phyloP scores from a whole-genome alignment of 2,329 filamentous ascomycete species.

The Cordyceps pruinosa region DNA sequence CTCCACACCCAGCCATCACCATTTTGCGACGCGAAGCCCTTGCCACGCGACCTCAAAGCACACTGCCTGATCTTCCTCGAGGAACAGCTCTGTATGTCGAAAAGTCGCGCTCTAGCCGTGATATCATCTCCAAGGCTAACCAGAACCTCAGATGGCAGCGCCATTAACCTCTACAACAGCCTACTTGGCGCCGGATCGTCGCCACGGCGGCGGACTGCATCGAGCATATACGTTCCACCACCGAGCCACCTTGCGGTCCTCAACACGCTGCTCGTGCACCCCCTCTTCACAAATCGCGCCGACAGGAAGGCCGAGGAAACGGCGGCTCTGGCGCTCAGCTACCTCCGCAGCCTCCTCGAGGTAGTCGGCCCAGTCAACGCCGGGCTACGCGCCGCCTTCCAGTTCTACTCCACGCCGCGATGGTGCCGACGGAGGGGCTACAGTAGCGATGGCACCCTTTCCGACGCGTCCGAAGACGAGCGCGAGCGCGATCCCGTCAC shows the following conservation, averaged over 20 bases:
- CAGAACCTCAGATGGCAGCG: constrained; percentile 26
- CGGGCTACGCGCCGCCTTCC: constrained; percentile 65
- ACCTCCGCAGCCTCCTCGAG: constrained; percentile 60
- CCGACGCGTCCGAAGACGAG: constrained; percentile 33
- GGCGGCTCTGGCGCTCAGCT: constrained; percentile 58
- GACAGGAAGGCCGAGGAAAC: constrained; percentile 55
- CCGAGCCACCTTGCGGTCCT: constrained; percentile 68
- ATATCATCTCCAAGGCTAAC: not conserved
- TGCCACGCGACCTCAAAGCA: constrained; percentile 58
- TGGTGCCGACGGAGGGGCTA: constrained; percentile 27
- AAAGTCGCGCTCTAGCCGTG: not conserved
- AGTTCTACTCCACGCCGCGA: constrained; percentile 42
- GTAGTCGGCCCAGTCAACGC: constrained; percentile 64
- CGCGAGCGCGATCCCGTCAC: constrained; percentile 34
- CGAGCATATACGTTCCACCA: constrained; percentile 57
- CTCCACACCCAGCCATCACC: constrained; percentile 22
- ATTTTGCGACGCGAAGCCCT: constrained; percentile 47
- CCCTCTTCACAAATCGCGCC: constrained; percentile 67
- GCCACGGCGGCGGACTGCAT: constrained; percentile 19
- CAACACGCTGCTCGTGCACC: constrained; percentile 77
- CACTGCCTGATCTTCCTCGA: constrained; percentile 69
- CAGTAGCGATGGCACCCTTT: constrained; percentile 36
- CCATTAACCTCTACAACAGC: constrained; percentile 57
- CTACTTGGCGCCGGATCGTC: constrained; percentile 50
- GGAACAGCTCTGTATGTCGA: constrained; percentile 58